These are phyloP conservation scores for Xerocomellus chrysenteron DNA, from an alignment of 768 basidiomycete species.

Conservation along the genomic window DNA sequence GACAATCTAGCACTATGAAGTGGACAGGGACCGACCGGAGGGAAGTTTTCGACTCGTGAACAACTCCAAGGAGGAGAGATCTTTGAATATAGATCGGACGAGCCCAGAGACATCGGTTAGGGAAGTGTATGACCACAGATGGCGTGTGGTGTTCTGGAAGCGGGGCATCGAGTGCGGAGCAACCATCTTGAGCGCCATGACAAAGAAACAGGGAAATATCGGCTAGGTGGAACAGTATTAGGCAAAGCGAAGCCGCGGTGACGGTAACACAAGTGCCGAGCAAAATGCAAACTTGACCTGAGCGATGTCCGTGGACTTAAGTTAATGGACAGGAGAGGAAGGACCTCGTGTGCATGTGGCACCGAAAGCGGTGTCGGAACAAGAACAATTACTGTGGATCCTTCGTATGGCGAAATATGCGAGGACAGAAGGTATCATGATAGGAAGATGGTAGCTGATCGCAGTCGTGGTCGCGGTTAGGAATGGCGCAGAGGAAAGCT, in stretches of 20 bases:
- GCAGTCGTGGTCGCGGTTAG: constrained; percentile 3
- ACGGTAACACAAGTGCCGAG: constrained; percentile 37
- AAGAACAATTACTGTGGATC: constrained; percentile 21
- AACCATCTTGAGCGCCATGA: constrained; percentile 25
- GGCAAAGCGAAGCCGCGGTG: constrained; percentile 38
- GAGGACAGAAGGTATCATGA: constrained; percentile 4
- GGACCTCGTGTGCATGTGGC: constrained; percentile 36
- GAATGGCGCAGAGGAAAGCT: background rate
- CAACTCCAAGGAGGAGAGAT: constrained; percentile 11
- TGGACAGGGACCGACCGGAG: constrained; percentile 18
- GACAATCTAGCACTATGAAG: constrained; percentile 34
- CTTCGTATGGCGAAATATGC: constrained; percentile 13
- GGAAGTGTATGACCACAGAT: constrained; percentile 3
- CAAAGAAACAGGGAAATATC: constrained; percentile 34
- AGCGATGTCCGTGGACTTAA: constrained; percentile 40
- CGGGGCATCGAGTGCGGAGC: constrained; percentile 25
- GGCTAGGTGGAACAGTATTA: constrained; percentile 28
- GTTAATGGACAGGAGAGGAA: constrained; percentile 38
- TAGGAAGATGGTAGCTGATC: constrained; percentile 16
- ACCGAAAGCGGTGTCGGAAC: constrained; percentile 32
- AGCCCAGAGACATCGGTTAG: constrained; percentile 15
- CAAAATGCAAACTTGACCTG: constrained; percentile 28
- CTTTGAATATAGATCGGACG: constrained; percentile 18
- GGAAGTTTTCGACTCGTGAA: constrained; percentile 25
- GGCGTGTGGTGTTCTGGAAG: constrained; percentile 23